Evolutionary conservation across 331 rosid species (phyloP).

Genomic region (Phaseolus coccineus): DNA sequence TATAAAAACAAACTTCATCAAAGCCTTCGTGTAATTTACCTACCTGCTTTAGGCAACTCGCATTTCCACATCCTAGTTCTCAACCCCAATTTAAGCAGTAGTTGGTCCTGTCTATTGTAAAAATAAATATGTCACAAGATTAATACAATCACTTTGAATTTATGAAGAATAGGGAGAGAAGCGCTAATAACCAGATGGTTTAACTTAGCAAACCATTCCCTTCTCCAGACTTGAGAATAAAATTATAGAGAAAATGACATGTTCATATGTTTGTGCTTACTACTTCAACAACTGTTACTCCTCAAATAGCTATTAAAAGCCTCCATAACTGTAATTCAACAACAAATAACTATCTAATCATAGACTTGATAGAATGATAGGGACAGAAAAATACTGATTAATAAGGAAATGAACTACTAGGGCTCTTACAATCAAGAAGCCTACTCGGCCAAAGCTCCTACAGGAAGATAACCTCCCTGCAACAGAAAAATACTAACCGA

Average conservation of each 20-base stretch:
- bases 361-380: conserved; percentile 5
- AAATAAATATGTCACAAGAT: conserved; percentile 40
- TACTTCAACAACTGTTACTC: conserved; percentile 23
- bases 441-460: neutral
- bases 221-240: conserved; percentile 33
- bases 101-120: conserved; percentile 70
- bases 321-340: conserved; percentile 26
- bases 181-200: neutral
- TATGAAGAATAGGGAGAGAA: neutral
- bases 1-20: conserved; percentile 29
- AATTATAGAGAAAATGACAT: conserved; percentile 30
- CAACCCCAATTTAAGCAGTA: conserved; percentile 59
- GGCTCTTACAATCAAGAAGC: neutral
- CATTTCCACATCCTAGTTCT: conserved; percentile 36
- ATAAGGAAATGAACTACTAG: neutral
- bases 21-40: conserved; percentile 44
- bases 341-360: conserved; percentile 23
- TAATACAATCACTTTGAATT: conserved; percentile 32
- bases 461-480: neutral
- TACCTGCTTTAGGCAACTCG: conserved; percentile 59
- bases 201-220: conserved; percentile 31
- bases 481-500: neutral
- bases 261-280: conserved; percentile 32
- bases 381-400: neutral
- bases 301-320: conserved; percentile 17